These are phyloP conservation scores for Ceratobasidium papillatum DNA, from an alignment of 1,284 basidiomycete species.

Conservation along the genomic window DNA sequence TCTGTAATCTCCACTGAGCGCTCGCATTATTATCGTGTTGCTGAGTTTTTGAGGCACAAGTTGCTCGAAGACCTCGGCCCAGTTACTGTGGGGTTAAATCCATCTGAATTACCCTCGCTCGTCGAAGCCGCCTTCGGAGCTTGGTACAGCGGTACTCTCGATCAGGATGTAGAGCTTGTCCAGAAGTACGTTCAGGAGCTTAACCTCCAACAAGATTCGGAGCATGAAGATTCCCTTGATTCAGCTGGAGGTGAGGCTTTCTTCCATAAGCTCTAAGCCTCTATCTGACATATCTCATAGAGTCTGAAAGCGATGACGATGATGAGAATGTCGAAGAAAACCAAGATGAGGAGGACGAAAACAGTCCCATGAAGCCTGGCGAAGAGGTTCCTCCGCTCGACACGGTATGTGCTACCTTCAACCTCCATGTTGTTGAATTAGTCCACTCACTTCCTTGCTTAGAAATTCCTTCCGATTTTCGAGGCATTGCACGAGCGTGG, in stretches of 20 bases:
- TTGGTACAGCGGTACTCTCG: background rate
- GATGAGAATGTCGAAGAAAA: background rate
- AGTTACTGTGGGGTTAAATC: background rate
- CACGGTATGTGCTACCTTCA: background rate
- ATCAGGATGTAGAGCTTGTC: background rate
- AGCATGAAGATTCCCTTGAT: background rate
- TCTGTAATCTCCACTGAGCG: background rate
- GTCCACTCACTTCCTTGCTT: background rate
- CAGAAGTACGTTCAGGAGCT: background rate
- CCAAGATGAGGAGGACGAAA: conserved; percentile 8
- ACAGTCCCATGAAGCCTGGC: conserved; percentile 24
- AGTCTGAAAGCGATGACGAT: conserved; percentile 3
- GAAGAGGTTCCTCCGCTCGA: conserved; percentile 29
- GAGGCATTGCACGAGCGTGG: conserved; percentile 30
- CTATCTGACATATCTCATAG: background rate
- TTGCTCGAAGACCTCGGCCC: background rate
- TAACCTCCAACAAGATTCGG: background rate
- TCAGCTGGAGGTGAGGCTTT: conserved; percentile 6
- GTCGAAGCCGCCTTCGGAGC: background rate
- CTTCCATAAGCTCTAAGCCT: background rate
- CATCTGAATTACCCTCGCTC: background rate
- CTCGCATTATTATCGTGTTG: background rate
- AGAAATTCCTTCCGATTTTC: conserved; percentile 36
- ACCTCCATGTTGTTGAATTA: background rate
- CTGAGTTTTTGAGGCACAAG: background rate